phyloP scores from a whole-genome alignment of 2,329 filamentous ascomycete genomes.

The Fonsecaea erecta region DNA sequence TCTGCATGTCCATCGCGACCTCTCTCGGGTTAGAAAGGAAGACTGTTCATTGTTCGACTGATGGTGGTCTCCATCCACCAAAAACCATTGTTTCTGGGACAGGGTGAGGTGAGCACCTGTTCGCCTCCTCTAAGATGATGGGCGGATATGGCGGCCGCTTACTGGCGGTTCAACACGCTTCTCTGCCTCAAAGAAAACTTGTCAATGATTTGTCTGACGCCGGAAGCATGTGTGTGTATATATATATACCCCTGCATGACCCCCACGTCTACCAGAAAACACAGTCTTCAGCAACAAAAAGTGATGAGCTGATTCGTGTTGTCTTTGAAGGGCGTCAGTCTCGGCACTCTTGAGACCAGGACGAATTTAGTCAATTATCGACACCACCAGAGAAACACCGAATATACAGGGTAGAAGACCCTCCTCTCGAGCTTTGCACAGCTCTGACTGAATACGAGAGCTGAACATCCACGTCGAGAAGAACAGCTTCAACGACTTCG shows the following conservation, averaged over 20 bases:
- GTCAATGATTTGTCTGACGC: too few relatives aligned
- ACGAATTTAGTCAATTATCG: background rate
- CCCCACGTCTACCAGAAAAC: slow-evolving; percentile 2
- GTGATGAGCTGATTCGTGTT: background rate
- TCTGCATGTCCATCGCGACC: too few relatives aligned
- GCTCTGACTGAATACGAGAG: background rate
- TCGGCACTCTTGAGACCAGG: slow-evolving; percentile 8
- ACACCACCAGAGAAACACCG: background rate
- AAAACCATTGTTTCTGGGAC: too few relatives aligned
- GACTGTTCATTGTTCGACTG: too few relatives aligned
- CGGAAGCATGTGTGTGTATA: too few relatives aligned
- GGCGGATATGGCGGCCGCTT: too few relatives aligned
- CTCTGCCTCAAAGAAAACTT: too few relatives aligned
- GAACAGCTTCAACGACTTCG: background rate
- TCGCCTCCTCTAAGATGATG: too few relatives aligned
- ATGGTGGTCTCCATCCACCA: too few relatives aligned
- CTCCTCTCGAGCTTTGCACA: background rate
- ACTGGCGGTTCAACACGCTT: too few relatives aligned
- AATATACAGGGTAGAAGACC: background rate
- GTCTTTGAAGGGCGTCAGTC: slow-evolving; percentile 23
- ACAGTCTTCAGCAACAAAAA: background rate
- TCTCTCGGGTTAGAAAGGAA: too few relatives aligned
- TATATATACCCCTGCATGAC: background rate
- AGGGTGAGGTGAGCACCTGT: too few relatives aligned
- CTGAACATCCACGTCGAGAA: background rate